Evolutionary conservation across 257 asterid species (phyloP).

Genomic region (Solanum lycopersicoides): DNA sequence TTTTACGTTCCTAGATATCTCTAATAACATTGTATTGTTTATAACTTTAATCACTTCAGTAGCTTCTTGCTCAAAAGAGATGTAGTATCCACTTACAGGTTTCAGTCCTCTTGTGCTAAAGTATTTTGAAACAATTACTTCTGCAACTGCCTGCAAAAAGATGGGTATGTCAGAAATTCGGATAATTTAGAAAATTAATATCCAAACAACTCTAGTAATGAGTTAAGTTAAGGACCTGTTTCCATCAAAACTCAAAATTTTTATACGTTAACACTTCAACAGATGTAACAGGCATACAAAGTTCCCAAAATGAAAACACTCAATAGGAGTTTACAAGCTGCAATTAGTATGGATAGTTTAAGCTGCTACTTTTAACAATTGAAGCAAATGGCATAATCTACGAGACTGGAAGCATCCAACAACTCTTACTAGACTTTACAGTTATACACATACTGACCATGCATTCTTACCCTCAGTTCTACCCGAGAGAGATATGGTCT

Average conservation of each 20-base stretch:
- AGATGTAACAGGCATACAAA: not conserved
- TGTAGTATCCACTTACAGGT: slow-evolving; percentile 42
- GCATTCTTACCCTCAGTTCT: slow-evolving; percentile 64
- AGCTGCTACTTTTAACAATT: not conserved
- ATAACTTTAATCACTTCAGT: not conserved
- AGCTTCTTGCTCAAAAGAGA: not conserved
- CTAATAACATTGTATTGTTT: not conserved
- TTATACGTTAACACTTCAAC: not conserved
- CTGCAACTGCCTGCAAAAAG: slow-evolving; percentile 62
- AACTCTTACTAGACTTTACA: not conserved
- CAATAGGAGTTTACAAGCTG: not conserved
- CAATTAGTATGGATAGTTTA: not conserved
- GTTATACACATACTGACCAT: not conserved
- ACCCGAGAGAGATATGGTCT: slow-evolving; percentile 78
- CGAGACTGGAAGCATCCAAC: not conserved
- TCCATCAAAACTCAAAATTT: not conserved
- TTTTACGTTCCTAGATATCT: not conserved
- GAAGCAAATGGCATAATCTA: not conserved
- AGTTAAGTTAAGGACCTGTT: not conserved
- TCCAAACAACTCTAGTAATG: not conserved
- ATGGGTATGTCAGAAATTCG: not conserved
- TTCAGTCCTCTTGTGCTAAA: slow-evolving; percentile 39
- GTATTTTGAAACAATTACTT: slow-evolving; percentile 51
- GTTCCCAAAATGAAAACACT: not conserved
- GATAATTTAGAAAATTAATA: not conserved